Evolutionary conservation across 2,329 filamentous ascomycete genomes (phyloP).

Genomic region (Onygenales sp.): DNA sequence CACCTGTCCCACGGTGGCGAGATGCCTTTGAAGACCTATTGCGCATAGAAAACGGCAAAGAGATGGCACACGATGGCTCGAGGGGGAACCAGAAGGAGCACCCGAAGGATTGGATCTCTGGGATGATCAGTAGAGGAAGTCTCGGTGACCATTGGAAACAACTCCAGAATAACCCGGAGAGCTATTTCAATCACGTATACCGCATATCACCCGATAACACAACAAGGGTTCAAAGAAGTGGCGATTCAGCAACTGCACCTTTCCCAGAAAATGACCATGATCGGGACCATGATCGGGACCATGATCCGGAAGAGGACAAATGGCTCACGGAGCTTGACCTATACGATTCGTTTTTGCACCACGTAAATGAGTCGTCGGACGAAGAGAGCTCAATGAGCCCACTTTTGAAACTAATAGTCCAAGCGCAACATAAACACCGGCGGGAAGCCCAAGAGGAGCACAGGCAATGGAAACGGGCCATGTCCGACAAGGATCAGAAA

Average conservation of each 20-base stretch:
- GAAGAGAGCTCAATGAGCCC: slow-evolving; percentile 25
- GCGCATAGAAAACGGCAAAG: slow-evolving; percentile 36
- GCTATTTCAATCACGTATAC: slow-evolving; percentile 8
- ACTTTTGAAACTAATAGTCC: slow-evolving; percentile 24
- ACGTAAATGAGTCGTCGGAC: slow-evolving; percentile 24
- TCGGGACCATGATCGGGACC: slow-evolving; percentile 15
- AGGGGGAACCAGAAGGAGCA: slow-evolving; percentile 19
- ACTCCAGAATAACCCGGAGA: slow-evolving; percentile 14
- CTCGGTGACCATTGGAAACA: slow-evolving; percentile 31
- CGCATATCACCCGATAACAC: neutral
- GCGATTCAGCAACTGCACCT: too few species aligned
- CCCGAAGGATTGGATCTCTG: slow-evolving; percentile 31
- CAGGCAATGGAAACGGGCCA: slow-evolving; percentile 9
- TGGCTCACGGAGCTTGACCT: slow-evolving; percentile 42
- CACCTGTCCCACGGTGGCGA: slow-evolving; percentile 38
- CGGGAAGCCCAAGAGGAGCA: slow-evolving; percentile 14
- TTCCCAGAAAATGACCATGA: slow-evolving; percentile 15
- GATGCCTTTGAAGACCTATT: slow-evolving; percentile 53
- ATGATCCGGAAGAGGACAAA: slow-evolving; percentile 17
- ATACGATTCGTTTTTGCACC: slow-evolving; percentile 41
- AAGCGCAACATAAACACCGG: slow-evolving; percentile 20
- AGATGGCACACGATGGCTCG: slow-evolving; percentile 28
- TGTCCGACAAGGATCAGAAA: neutral
- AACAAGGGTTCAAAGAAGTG: neutral
- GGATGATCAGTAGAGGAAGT: slow-evolving; percentile 32